Conservation (phyloP, 1,139 yeast species). For the Pichia sp. region DNA sequence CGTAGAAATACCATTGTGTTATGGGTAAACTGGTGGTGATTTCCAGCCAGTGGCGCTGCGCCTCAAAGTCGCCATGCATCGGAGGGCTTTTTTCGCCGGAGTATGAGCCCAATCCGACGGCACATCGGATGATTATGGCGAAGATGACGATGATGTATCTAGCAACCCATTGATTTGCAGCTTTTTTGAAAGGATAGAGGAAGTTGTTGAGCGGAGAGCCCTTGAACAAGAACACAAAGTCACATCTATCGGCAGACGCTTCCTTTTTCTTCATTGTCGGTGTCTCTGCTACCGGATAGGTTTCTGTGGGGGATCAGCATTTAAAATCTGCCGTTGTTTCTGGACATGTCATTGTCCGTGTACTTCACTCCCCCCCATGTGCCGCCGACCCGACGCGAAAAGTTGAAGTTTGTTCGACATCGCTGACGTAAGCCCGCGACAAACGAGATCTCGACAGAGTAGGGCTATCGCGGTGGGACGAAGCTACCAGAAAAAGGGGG, state of each 20-base stretch:
- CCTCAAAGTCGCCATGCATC: slow-evolving; percentile 93
- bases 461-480: no score
- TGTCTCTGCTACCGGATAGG: no score
- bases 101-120: slow-evolving; percentile 84
- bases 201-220: slow-evolving; percentile 55
- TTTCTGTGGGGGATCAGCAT: no score
- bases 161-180: slow-evolving; percentile 88
- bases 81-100: slow-evolving; percentile 73
- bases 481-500: no score
- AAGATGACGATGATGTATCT: slow-evolving; percentile 71
- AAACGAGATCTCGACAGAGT: no score
- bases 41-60: slow-evolving; percentile 98
- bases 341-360: no score
- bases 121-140: slow-evolving; percentile 73
- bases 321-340: no score
- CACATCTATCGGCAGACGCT: not conserved
- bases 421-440: no score
- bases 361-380: no score
- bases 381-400: no score
- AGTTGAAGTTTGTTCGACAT: no score
- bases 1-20: slow-evolving; percentile 81
- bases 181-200: slow-evolving; percentile 57
- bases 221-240: slow-evolving; percentile 31
- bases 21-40: slow-evolving; percentile 74
- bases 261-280: not conserved